Percentiles rank a stretch among this genome's conserved stretches.
Evolutionary conservation across 257 asterid species (phyloP).

Genomic region (Agastache rugosa): DNA sequence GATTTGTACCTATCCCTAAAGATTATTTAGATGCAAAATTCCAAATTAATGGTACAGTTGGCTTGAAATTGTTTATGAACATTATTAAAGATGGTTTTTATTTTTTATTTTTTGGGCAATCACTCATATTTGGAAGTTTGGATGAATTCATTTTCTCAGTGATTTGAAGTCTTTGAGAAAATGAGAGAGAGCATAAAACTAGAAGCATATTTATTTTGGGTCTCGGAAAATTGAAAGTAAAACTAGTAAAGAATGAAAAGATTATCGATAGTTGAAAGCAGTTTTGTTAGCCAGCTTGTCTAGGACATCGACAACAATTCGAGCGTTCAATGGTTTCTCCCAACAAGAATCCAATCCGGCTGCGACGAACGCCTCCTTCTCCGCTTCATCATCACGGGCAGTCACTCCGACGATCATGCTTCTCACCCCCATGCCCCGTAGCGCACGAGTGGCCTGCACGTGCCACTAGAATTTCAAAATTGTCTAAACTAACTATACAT

Average conservation of each 20-base stretch:
- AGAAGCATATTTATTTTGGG: too few relatives aligned
- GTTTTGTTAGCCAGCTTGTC: conserved; percentile 43
- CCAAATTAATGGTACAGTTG: too few relatives aligned
- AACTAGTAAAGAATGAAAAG: too few relatives aligned
- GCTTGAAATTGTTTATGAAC: too few relatives aligned
- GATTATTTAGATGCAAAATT: neutral
- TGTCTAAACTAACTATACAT: neutral
- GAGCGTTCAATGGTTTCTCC: conserved; percentile 43
- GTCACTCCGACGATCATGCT: conserved; percentile 59
- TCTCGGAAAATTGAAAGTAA: too few relatives aligned
- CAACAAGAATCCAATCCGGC: conserved; percentile 52
- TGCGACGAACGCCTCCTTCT: conserved; percentile 46
- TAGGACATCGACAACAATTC: conserved; percentile 25
- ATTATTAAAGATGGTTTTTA: too few relatives aligned
- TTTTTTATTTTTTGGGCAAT: too few relatives aligned
- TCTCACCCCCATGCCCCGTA: conserved; percentile 53
- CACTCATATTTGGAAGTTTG: too few relatives aligned
- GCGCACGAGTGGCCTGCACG: conserved; percentile 45
- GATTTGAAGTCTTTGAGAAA: too few relatives aligned
- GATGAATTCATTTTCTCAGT: too few relatives aligned
- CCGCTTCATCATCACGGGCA: conserved; percentile 2
- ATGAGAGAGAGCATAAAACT: too few relatives aligned
- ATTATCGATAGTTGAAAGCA: conserved; percentile 1
- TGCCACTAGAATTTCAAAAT: neutral
- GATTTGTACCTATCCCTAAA: neutral